Evolutionary conservation across 2,329 filamentous ascomycete genomes (phyloP), one percentile per base, ranked within the genome.

Genomic region (Aspergillus jensenii): DNA sequence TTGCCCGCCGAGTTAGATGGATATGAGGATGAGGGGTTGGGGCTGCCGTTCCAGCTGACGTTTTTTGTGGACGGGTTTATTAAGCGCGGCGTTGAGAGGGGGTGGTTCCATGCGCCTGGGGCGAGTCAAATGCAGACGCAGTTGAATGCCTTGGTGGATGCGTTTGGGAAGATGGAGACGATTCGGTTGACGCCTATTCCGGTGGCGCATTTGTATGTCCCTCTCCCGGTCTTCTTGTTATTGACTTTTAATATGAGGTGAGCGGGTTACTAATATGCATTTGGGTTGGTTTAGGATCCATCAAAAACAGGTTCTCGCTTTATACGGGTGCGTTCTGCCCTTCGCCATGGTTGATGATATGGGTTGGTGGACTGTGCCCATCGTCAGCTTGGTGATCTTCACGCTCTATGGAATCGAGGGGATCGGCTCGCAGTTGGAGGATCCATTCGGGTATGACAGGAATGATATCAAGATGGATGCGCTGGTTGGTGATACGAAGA

Each of bases 381-480:
- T 88, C 27, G 82, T 85, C 0, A 80, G 79, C 1, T 78, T 88
- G 12, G 81, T 88, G 4, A 81, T 82, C 3, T 88, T 88, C 64
- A 87, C 86, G 0, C 74, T 88, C 2, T 88, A 88, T 59, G 84
- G 84, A 0, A 86, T 86, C 25, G 84, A 86, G 59, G 85, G 84
- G 1, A 88, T 87, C 55, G 85, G 84, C 11, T 80, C 79, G 3
- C 85, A 87, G 69, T 74, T 88, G 1, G 86, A 88, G 67, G 86
- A 88, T 67, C 86, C 86, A 1, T 88, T 88, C 67, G 86, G 86
- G 2, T 85, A 85, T 56, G 85, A 87, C 62, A 80, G 82, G 66
- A 87, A 87, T 56, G 85, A 88, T 67, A 88, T 88, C 71, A 87
- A 87, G 67, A 86, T 88, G 80, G 85, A 88, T 68, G 84, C 83